Evolutionary conservation across 1,284 basidiomycete species (phyloP).

Genomic region (Quambalaria eucalypti): DNA sequence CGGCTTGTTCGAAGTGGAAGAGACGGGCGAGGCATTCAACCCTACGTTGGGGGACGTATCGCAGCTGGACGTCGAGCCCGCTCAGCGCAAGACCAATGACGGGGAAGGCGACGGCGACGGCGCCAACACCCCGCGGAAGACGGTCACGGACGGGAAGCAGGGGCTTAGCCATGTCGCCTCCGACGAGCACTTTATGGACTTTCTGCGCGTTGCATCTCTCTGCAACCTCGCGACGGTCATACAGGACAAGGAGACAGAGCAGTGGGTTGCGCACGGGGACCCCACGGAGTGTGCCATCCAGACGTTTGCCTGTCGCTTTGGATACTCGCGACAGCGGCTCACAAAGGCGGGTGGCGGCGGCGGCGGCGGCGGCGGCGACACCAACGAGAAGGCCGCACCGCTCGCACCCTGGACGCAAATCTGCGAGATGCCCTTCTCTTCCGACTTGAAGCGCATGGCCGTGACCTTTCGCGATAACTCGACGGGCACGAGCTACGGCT

Average conservation of each 20-base stretch:
- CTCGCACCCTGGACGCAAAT: slow-evolving; percentile 34
- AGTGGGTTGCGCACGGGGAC: slow-evolving; percentile 62
- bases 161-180: slow-evolving; percentile 19
- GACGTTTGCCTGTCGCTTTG: slow-evolving; percentile 55
- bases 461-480: slow-evolving; percentile 48
- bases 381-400: slow-evolving; percentile 6
- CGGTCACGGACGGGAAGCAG: slow-evolving; percentile 32
- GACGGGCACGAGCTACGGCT: slow-evolving; percentile 25
- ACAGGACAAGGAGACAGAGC: slow-evolving; percentile 37
- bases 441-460: slow-evolving; percentile 43
- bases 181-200: slow-evolving; percentile 23
- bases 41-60: slow-evolving; percentile 48
- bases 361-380: slow-evolving; percentile 11
- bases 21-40: slow-evolving; percentile 44
- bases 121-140: too few relatives aligned
- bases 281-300: slow-evolving; percentile 59
- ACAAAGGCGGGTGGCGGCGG: slow-evolving; percentile 13
- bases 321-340: slow-evolving; percentile 27
- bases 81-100: slow-evolving; percentile 8
- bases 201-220: slow-evolving; percentile 41
- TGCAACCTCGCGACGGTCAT: slow-evolving; percentile 46
- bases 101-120: slow-evolving; percentile 43
- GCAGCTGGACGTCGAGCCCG: slow-evolving; percentile 24
- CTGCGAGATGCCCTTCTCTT: slow-evolving; percentile 51
- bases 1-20: slow-evolving; percentile 35